Evolutionary conservation across 805 yeast genomes (phyloP), one percentile per base, ranked within the genome.

Genomic region (Tetrapisispora arboricola): DNA sequence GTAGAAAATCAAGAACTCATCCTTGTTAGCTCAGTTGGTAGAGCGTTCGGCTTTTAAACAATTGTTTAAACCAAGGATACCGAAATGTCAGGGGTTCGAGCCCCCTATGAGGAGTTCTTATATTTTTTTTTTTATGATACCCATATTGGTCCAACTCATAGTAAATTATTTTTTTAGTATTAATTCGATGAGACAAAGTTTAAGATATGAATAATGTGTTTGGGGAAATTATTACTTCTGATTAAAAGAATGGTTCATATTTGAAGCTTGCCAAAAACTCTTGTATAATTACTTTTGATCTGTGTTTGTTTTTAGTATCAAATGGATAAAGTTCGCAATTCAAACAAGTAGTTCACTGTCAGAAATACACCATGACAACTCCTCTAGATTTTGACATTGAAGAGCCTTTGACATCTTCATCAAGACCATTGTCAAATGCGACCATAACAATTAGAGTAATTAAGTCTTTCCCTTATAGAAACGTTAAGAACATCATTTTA

Each of bases 401-500:
- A 46, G 90, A 84, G 54, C 95, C 95, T 0, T 64, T 86, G 42
- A 84, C 94, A 0, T 82, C 94, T 1, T 76, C 78, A 15, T 80
- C 77, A 11, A 75, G 84, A 44, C 95, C 92, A 17, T 49, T 64
- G 8, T 49, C 65, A 6, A 79, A 77, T 56, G 79, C 95, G 0
- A 76, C 86, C 12, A 62, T 92, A 32, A 92, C 98, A 0, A 71
- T 92, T 6, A 74, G 98, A 44, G 74, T 92, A 18, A 76, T 92
- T 54, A 90, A 90, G 58, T 86, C 96, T 1, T 92, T 92, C 59
- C 90, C 92, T 19, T 85, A 83, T 64, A 72, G 96, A 64, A 87
- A 90, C 52, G 88, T 85, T 38, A 80, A 79, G 57, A 86, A 84
- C 57, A 66, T 80, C 45, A 75, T 88, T 8, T 61, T 87, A 35